These are phyloP conservation scores for Boletus vermiculosoides DNA, from an alignment of 768 basidiomycete species.

Conservation along the genomic window DNA sequence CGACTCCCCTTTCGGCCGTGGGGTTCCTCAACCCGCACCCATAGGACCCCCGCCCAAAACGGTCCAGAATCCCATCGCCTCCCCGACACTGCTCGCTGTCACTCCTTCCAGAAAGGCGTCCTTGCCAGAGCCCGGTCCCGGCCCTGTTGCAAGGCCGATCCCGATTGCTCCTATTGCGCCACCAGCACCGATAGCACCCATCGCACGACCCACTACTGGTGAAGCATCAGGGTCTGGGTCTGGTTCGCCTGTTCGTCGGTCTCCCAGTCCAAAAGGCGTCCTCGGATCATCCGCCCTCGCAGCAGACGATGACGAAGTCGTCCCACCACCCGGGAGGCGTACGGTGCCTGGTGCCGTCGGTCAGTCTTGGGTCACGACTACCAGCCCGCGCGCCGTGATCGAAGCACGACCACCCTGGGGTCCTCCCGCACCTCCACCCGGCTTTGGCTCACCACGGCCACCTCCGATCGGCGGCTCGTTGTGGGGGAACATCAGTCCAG, in stretches of 20 bases:
- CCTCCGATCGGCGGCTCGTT: conserved; percentile 35
- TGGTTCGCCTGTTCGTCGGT: conserved; percentile 53
- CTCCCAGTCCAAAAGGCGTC: conserved; percentile 60
- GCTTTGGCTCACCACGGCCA: conserved; percentile 36
- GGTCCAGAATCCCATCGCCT: conserved; percentile 35
- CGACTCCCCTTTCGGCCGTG: conserved; percentile 48
- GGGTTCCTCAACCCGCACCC: conserved; percentile 43
- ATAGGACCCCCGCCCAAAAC: conserved; percentile 54
- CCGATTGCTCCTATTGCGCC: conserved; percentile 33
- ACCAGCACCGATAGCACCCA: conserved; percentile 66
- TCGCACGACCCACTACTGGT: conserved; percentile 48
- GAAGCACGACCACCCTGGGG: conserved; percentile 50
- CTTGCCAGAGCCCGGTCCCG: conserved; percentile 45
- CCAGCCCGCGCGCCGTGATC: conserved; percentile 45
- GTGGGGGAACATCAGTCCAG: conserved; percentile 43
- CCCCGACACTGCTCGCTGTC: conserved; percentile 43
- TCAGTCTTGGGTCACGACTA: conserved; percentile 47
- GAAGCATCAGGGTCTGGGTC: conserved; percentile 52
- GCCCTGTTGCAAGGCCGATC: conserved; percentile 55
- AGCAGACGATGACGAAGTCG: conserved; percentile 79
- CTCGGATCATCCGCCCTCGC: conserved; percentile 77
- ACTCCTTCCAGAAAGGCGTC: conserved; percentile 50
- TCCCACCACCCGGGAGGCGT: conserved; percentile 49
- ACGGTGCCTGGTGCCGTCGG: conserved; percentile 40
- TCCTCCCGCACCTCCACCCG: conserved; percentile 34